Evolutionary conservation across 306 rosid species (phyloP).

Genomic region (Trifolium pratense): DNA sequence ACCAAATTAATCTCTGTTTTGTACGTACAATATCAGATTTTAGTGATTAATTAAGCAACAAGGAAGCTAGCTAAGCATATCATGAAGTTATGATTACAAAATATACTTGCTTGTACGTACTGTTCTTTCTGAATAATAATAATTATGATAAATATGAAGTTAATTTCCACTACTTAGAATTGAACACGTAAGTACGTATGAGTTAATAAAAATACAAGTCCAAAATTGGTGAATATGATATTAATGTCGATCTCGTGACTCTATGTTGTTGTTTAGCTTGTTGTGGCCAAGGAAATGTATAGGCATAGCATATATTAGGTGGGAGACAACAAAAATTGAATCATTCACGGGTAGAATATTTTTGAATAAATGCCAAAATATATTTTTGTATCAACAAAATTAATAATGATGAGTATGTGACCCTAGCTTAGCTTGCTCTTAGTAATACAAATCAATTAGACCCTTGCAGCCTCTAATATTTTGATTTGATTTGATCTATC

Average conservation of each 20-base stretch:
- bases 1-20: slow-evolving; percentile 3
- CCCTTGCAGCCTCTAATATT: no score
- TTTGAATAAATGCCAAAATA: slow-evolving; percentile 33
- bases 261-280: slow-evolving; percentile 65
- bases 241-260: slow-evolving; percentile 65
- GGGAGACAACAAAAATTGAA: slow-evolving; percentile 49
- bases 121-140: no score
- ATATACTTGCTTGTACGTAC: slow-evolving; percentile 20
- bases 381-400: background rate
- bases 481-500: no score
- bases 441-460: no score
- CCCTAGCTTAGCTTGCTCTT: background rate
- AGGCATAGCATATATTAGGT: slow-evolving; percentile 46
- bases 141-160: slow-evolving; percentile 2
- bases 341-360: slow-evolving; percentile 61
- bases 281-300: slow-evolving; percentile 53
- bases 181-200: slow-evolving; percentile 17
- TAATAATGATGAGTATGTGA: background rate
- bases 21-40: background rate
- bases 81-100: background rate
- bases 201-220: slow-evolving; percentile 13
- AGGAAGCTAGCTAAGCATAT: background rate
- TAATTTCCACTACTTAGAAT: slow-evolving; percentile 3
- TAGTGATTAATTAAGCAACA: background rate
- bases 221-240: slow-evolving; percentile 42